Evolutionary conservation across 306 rosid species (phyloP).

Genomic region (Canavalia ensiformis): DNA sequence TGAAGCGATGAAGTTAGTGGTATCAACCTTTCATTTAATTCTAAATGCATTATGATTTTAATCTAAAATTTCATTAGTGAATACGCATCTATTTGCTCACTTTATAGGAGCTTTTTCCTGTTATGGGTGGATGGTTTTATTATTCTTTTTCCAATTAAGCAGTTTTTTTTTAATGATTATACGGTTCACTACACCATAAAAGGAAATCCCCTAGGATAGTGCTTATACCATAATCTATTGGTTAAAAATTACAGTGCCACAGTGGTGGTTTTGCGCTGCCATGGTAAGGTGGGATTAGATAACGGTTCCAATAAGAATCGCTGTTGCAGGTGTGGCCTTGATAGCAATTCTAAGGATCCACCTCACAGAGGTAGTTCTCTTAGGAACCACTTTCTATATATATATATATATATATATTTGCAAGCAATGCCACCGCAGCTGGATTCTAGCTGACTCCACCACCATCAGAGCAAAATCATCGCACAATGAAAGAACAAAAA

Average conservation of each 20-base stretch:
- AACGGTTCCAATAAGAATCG: not conserved
- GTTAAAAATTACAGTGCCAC: not conserved
- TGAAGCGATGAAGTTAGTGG: not conserved
- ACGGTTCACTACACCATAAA: not conserved
- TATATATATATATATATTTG: too few species aligned
- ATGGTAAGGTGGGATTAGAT: not conserved
- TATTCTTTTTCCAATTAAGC: conserved; percentile 19
- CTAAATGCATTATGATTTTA: not conserved
- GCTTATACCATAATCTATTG: not conserved
- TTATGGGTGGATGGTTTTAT: not conserved
- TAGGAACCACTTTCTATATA: too few species aligned
- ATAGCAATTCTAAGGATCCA: not conserved
- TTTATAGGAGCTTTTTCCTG: not conserved
- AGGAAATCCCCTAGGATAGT: not conserved
- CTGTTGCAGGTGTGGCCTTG: not conserved
- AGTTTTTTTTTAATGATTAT: not conserved
- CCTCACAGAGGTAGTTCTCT: not conserved
- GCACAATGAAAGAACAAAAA: too few species aligned
- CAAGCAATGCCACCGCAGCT: too few species aligned
- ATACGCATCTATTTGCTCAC: not conserved
- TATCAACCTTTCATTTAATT: not conserved
- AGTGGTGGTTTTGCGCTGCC: not conserved
- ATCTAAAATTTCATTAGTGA: not conserved
- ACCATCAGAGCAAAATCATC: too few species aligned
- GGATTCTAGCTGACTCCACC: too few species aligned